Evolutionary conservation across 495 filamentous ascomycete genomes (phyloP).

Genomic region (Trichoderma asperelloides): DNA sequence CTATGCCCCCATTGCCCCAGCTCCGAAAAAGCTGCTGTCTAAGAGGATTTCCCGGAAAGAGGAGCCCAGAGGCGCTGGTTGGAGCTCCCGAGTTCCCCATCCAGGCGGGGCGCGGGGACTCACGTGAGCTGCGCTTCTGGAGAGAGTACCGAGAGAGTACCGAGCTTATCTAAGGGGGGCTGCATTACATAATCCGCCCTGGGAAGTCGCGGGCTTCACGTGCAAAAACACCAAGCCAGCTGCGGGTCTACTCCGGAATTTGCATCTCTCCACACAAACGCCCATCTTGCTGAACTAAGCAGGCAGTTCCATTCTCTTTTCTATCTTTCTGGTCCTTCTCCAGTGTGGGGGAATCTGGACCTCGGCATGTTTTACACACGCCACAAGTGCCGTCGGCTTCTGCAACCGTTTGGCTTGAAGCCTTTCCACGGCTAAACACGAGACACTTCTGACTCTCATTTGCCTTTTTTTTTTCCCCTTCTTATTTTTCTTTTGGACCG

Average conservation of each 20-base stretch:
- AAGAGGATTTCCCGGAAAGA: slow-evolving; percentile 6
- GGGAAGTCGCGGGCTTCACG: too few relatives aligned
- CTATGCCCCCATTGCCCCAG: not conserved
- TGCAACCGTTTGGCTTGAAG: not conserved
- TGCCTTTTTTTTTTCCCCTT: too few relatives aligned
- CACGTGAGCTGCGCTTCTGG: not conserved
- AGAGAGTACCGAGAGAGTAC: not conserved
- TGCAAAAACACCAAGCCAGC: too few relatives aligned
- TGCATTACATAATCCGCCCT: too few relatives aligned
- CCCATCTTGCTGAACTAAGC: not conserved
- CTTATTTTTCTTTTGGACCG: too few relatives aligned
- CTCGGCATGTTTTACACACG: slow-evolving; percentile 6
- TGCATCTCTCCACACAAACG: not conserved
- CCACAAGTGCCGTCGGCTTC: not conserved
- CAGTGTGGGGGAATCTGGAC: not conserved
- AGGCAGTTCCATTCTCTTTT: not conserved
- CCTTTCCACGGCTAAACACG: not conserved
- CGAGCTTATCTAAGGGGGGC: not conserved
- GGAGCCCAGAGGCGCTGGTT: not conserved
- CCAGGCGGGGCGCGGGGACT: not conserved
- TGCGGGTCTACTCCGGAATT: too few relatives aligned
- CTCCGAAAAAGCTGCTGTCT: not conserved
- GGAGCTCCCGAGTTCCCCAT: not conserved
- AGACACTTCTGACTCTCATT: not conserved
- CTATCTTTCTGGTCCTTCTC: not conserved